phyloP scores from a whole-genome alignment of 306 rosid species.

The Cyclanthera cordifolia region DNA sequence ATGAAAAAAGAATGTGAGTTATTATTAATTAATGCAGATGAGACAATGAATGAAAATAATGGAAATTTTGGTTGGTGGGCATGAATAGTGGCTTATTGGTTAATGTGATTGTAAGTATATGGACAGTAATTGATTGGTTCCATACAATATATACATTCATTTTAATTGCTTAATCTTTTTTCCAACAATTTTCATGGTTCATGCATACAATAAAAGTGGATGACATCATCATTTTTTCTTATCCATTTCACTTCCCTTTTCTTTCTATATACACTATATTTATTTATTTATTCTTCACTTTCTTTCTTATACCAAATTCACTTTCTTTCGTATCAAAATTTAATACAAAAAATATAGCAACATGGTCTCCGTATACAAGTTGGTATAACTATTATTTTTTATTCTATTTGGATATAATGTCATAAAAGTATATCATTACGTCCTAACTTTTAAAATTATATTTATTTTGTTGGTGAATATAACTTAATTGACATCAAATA shows the following conservation, averaged over 20 bases:
- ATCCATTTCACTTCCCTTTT: not conserved
- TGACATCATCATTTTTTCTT: not conserved
- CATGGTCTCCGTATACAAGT: not conserved
- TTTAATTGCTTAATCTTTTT: too few relatives aligned
- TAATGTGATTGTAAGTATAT: constrained; percentile 1
- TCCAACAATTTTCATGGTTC: not conserved
- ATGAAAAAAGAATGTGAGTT: too few relatives aligned
- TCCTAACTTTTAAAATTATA: too few relatives aligned
- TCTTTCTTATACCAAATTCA: too few relatives aligned
- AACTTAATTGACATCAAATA: too few relatives aligned
- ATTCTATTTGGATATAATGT: not conserved
- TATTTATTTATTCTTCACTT: not conserved
- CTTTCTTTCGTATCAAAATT: not conserved
- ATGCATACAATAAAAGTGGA: not conserved
- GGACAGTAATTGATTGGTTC: not conserved
- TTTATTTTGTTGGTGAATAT: too few relatives aligned
- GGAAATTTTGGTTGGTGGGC: not conserved
- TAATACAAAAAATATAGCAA: not conserved
- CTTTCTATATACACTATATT: not conserved
- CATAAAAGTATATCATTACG: too few relatives aligned
- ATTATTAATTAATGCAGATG: not conserved
- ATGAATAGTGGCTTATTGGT: not conserved
- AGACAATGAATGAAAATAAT: not conserved
- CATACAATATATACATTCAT: not conserved
- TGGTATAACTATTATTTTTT: not conserved